phyloP scores from a whole-genome alignment of 139 green algal genomes.

The Closterium sp. region DNA sequence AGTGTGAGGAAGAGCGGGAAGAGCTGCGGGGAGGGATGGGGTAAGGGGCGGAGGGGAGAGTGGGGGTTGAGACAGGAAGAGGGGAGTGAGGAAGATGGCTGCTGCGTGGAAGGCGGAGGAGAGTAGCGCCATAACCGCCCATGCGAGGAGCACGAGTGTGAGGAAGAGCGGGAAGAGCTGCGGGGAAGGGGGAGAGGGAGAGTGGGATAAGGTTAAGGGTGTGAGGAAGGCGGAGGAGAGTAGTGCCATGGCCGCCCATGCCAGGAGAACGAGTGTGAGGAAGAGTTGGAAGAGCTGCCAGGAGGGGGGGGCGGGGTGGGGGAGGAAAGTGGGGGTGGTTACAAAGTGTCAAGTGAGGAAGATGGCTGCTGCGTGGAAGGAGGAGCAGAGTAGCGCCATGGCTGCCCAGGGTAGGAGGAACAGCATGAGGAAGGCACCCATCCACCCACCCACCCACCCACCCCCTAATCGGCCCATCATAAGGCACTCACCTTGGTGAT shows the following conservation, averaged over 20 bases:
- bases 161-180: background rate
- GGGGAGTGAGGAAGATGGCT: background rate
- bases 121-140: background rate
- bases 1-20: background rate
- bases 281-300: background rate
- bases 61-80: too few species aligned
- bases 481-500: background rate
- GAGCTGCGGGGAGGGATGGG: background rate
- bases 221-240: too few species aligned
- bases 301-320: too few species aligned
- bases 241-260: too few species aligned
- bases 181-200: background rate
- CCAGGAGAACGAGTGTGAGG: background rate
- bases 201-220: too few species aligned
- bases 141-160: background rate
- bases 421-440: background rate
- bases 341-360: too few species aligned
- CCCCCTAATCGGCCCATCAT: too few species aligned
- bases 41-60: too few species aligned
- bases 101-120: background rate
- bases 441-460: too few species aligned
- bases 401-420: background rate
- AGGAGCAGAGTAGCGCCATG: background rate
- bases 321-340: too few species aligned
- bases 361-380: background rate